phyloP scores from a whole-genome alignment of 2,329 filamentous ascomycete species.

The Penicillium sp. region DNA sequence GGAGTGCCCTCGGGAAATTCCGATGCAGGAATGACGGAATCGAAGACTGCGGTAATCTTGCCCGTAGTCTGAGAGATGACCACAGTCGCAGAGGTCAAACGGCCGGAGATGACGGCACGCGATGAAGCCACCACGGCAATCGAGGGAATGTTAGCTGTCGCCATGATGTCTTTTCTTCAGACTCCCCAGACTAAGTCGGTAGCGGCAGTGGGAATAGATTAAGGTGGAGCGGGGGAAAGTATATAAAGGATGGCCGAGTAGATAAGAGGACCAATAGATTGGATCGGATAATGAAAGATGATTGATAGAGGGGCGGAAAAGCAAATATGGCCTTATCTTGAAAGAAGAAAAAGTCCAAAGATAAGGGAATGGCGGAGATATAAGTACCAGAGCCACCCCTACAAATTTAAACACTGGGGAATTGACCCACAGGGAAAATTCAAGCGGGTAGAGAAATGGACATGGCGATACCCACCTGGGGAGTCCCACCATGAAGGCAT shows the following conservation, averaged over 20 bases:
- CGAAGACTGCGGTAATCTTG: constrained; percentile 76
- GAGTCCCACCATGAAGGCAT: constrained; percentile 10
- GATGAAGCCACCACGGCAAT: constrained; percentile 81
- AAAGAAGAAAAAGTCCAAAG: constrained; percentile 3
- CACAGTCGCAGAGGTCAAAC: constrained; percentile 79
- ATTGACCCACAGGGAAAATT: constrained; percentile 7
- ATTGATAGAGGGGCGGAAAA: constrained; percentile 9
- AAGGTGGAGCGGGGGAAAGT: constrained; percentile 4
- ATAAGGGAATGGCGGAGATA: constrained; percentile 10
- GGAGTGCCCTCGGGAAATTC: constrained; percentile 70
- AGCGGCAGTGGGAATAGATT: not conserved
- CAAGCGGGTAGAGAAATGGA: not conserved
- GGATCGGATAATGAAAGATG: constrained; percentile 1
- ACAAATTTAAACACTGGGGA: not conserved
- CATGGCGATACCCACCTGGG: constrained; percentile 10
- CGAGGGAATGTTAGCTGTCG: constrained; percentile 36
- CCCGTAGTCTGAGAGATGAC: constrained; percentile 74
- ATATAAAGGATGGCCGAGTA: constrained; percentile 5
- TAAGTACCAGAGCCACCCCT: constrained; percentile 13
- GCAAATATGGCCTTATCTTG: constrained; percentile 12
- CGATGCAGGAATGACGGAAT: constrained; percentile 70
- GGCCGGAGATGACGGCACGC: constrained; percentile 74
- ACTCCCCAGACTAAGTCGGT: not conserved
- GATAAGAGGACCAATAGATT: constrained; percentile 8
- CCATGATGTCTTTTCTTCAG: constrained; percentile 16